phyloP scores from a whole-genome alignment of 1,284 basidiomycete species.

The Puccinia hordei region DNA sequence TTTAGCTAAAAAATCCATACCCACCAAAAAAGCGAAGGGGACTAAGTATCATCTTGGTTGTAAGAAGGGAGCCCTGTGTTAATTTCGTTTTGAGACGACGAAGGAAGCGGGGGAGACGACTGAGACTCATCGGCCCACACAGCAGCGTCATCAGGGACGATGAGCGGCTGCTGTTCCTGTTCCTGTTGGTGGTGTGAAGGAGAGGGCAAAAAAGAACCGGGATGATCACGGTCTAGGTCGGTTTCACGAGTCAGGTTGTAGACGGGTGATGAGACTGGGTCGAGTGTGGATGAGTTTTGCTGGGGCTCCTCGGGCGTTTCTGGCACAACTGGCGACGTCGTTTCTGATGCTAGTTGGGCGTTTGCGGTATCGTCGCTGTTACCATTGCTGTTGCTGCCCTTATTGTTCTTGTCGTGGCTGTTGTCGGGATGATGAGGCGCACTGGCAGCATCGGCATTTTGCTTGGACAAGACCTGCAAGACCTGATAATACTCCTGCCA shows the following conservation, averaged over 20 bases:
- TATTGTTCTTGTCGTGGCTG: conserved; percentile 1
- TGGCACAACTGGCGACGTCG: neutral
- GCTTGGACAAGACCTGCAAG: conserved; percentile 38
- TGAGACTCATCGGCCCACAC: neutral
- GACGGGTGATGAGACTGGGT: neutral
- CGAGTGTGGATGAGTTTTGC: neutral
- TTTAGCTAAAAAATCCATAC: neutral
- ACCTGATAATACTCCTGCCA: conserved; percentile 51
- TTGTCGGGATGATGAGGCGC: neutral
- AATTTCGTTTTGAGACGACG: neutral
- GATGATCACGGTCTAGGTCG: neutral
- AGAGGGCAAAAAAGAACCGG: neutral
- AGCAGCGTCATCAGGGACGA: conserved; percentile 14
- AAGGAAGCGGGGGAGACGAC: neutral
- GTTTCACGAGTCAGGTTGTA: neutral
- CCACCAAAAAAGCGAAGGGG: neutral
- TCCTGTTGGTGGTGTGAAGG: neutral
- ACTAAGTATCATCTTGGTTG: neutral
- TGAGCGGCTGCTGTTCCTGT: neutral
- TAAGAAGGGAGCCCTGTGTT: neutral
- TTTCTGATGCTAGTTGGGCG: neutral
- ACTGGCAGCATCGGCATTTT: conserved; percentile 31
- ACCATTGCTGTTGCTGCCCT: neutral
- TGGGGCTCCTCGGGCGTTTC: neutral
- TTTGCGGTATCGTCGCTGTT: neutral